These are phyloP conservation scores for Saccharomyces pastorianus DNA, from an alignment of 1,139 yeast species.

Conservation along the genomic window DNA sequence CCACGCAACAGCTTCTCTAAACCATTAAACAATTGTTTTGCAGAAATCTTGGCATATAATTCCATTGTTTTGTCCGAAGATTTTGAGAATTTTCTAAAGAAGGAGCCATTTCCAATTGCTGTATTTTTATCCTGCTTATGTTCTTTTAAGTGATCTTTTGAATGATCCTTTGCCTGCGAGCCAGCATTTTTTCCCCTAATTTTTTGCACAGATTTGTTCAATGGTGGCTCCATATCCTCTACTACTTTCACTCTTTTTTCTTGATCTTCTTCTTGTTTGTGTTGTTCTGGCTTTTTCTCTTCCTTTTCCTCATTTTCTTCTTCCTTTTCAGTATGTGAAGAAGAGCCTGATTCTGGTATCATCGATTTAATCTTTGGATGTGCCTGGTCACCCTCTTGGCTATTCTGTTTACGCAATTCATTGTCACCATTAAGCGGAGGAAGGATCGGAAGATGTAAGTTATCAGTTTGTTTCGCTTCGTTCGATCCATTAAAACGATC, in stretches of 20 bases:
- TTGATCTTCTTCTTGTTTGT: neutral
- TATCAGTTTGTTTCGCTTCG: neutral
- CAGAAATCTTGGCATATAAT: conserved; percentile 29
- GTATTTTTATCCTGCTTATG: conserved; percentile 8
- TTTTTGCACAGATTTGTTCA: neutral
- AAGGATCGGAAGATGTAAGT: neutral
- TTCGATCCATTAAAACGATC: conserved; percentile 20
- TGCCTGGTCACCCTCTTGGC: neutral
- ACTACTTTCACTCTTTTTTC: conserved; percentile 3
- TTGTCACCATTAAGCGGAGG: conserved; percentile 1
- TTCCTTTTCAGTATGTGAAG: neutral
- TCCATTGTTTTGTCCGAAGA: conserved; percentile 21
- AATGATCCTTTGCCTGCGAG: conserved; percentile 14
- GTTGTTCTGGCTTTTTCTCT: neutral
- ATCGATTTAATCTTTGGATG: conserved; percentile 6
- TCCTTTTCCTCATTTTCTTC: conserved; percentile 2
- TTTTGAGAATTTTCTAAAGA: conserved; percentile 55
- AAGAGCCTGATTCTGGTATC: conserved; percentile 4
- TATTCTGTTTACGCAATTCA: neutral
- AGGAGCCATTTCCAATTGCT: conserved; percentile 24
- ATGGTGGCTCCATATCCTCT: conserved; percentile 15
- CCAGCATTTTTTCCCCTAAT: conserved; percentile 2
- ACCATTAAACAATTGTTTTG: conserved; percentile 53
- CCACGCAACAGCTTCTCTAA: conserved; percentile 53
- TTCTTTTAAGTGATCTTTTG: conserved; percentile 11